phyloP scores from a whole-genome alignment of 2,329 filamentous ascomycete species.

The Sclerotinia glacialis region DNA sequence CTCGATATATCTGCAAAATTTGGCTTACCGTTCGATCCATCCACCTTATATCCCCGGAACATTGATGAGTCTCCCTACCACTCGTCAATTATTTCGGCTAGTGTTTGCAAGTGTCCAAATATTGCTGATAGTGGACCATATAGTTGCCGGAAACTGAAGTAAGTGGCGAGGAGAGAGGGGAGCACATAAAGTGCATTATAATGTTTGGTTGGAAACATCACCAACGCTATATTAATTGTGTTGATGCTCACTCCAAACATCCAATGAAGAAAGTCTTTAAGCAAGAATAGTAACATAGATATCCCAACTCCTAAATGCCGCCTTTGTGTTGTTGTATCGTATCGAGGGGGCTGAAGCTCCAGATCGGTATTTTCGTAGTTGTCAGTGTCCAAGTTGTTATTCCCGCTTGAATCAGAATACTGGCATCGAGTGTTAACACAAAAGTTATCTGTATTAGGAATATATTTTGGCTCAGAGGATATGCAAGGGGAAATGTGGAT shows the following conservation, averaged over 20 bases:
- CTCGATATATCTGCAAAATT: not conserved
- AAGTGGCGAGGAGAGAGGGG: not conserved
- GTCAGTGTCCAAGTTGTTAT: not conserved
- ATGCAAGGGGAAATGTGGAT: not conserved
- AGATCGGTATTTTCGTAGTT: not conserved
- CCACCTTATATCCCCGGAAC: not conserved
- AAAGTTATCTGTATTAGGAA: no score
- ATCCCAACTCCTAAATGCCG: not conserved
- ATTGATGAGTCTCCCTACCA: not conserved
- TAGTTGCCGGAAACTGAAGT: not conserved
- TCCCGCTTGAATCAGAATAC: not conserved
- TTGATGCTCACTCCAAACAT: not conserved
- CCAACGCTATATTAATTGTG: accelerated
- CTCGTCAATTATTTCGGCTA: not conserved
- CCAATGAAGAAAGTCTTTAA: not conserved
- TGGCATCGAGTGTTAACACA: not conserved
- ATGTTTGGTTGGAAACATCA: not conserved
- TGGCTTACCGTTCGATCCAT: not conserved
- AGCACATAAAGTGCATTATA: not conserved
- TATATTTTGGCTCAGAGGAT: accelerated
- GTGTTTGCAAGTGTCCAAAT: not conserved
- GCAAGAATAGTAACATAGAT: not conserved
- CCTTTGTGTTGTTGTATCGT: not conserved
- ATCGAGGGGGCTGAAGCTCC: not conserved
- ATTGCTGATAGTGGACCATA: not conserved